phyloP scores from a whole-genome alignment of 345 rosid species.

The Cardiospermum halicacabum region DNA sequence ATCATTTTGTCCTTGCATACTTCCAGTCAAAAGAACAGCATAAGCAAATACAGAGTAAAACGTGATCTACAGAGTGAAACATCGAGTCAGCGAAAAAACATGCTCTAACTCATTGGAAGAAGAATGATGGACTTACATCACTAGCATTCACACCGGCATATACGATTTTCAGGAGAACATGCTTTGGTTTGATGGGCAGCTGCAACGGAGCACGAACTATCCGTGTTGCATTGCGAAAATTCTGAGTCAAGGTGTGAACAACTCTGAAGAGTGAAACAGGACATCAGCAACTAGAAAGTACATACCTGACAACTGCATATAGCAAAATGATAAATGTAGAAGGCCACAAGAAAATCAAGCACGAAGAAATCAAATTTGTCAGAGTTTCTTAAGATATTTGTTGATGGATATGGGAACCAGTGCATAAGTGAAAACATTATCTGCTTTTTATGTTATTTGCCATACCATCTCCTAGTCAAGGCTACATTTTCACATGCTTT shows the following conservation, averaged over 20 bases:
- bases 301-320: neutral
- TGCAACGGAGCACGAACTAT: slow-evolving; percentile 43
- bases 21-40: neutral
- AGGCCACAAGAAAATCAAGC: too few species aligned
- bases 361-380: too few species aligned
- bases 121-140: slow-evolving; percentile 68
- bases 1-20: neutral
- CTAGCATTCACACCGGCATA: slow-evolving; percentile 99
- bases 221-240: slow-evolving; percentile 80
- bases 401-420: slow-evolving; percentile 1
- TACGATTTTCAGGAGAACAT: slow-evolving; percentile 75
- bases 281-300: slow-evolving; percentile 11
- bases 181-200: slow-evolving; percentile 65
- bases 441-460: neutral
- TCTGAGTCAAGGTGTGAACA: slow-evolving; percentile 80
- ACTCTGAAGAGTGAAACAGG: slow-evolving; percentile 48
- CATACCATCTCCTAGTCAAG: neutral
- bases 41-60: too few species aligned
- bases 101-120: slow-evolving; percentile 10
- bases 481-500: neutral
- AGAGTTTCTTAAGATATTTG: neutral
- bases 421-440: neutral
- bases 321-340: neutral
- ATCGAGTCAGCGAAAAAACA: neutral
- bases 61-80: slow-evolving; percentile 1